Conservation (phyloP, 148 eudicot genomes). For the Dysphania ambrosioides region DNA sequence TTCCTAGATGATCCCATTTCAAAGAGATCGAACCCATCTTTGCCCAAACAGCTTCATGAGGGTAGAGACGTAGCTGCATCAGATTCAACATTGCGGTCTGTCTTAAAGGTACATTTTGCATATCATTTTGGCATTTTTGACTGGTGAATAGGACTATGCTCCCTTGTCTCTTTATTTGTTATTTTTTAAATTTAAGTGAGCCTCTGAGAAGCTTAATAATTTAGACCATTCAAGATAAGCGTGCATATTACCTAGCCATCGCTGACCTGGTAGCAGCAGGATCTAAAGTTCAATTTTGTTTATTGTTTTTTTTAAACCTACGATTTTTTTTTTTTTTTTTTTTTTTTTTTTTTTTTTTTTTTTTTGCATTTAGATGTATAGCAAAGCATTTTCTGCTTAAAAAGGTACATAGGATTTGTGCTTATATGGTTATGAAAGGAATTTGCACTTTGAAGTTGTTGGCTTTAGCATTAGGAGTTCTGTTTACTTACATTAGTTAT, state of each 20-base stretch:
- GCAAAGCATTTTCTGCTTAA: background rate
- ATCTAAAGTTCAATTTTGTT: background rate
- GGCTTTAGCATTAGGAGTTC: background rate
- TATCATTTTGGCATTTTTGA: background rate
- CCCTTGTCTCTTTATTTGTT: too few relatives aligned
- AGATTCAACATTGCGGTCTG: conserved; percentile 35
- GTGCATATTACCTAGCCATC: background rate
- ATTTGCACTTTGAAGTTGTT: background rate
- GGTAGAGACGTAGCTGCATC: conserved; percentile 34
- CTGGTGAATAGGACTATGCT: too few relatives aligned
- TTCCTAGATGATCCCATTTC: conserved; percentile 69
- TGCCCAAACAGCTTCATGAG: conserved; percentile 35
- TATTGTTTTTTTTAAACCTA: background rate
- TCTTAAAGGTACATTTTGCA: conserved; percentile 38
- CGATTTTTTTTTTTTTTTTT: background rate
- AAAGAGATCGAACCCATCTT: conserved; percentile 44
- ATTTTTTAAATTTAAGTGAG: too few relatives aligned
- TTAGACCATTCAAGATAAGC: background rate
- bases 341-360: background rate
- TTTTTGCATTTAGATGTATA: background rate
- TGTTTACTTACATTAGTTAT: background rate
- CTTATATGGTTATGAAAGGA: background rate
- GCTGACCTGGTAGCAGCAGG: background rate
- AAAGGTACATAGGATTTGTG: background rate
- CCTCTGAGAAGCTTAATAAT: background rate